A percentile compares a stretch with the other conserved stretches of the same genome.
Conservation (phyloP, 2,329 filamentous ascomycete species). For the Tolypocladium inflatum region DNA sequence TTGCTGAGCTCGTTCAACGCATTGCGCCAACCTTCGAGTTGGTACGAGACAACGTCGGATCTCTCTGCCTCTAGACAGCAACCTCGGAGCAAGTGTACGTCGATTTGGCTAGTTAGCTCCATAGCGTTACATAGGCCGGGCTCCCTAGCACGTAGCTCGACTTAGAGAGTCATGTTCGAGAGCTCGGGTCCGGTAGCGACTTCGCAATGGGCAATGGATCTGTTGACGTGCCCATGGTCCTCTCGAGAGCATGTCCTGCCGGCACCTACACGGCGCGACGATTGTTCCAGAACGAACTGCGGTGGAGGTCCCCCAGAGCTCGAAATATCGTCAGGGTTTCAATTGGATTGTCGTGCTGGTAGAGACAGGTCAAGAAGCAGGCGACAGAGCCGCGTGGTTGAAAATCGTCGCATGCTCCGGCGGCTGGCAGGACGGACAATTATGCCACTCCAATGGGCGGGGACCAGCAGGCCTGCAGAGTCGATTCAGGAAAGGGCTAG, state of each 20-base stretch:
- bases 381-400: neutral
- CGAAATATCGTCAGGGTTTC: neutral
- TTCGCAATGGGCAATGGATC: neutral
- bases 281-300: too few relatives aligned
- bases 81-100: slow-evolving; percentile 34
- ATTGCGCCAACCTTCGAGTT: slow-evolving; percentile 39
- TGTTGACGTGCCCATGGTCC: neutral
- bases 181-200: neutral
- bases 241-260: neutral
- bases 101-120: slow-evolving; percentile 16
- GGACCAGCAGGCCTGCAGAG: neutral
- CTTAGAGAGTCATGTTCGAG: neutral
- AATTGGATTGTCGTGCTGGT: neutral
- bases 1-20: slow-evolving; percentile 33
- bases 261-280: neutral
- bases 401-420: neutral
- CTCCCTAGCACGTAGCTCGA: slow-evolving; percentile 4
- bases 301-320: neutral
- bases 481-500: neutral
- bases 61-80: slow-evolving; percentile 46
- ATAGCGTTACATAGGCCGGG: slow-evolving; percentile 11
- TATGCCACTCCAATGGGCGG: neutral
- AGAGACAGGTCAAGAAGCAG: neutral
- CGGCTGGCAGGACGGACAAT: neutral
- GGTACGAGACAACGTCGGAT: slow-evolving; percentile 35